Evolutionary conservation across 2,329 filamentous ascomycete species (phyloP).

Genomic region (Botrytis deweyae): DNA sequence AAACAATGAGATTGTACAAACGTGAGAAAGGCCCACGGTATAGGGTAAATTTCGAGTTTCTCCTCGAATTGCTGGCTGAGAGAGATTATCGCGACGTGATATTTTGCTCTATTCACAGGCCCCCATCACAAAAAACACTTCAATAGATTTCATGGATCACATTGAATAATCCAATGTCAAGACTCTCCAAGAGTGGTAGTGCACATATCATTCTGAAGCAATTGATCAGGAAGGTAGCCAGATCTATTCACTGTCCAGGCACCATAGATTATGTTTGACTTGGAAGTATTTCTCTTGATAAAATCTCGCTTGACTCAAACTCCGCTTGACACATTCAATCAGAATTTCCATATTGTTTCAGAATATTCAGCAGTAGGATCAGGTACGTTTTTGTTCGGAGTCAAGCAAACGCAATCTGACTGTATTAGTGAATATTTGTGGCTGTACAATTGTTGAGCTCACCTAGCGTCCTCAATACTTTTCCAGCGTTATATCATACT

Average conservation of each 20-base stretch:
- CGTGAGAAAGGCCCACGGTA: not conserved
- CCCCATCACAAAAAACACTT: not conserved
- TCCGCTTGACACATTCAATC: not conserved
- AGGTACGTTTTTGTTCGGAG: not conserved
- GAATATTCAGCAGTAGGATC: not conserved
- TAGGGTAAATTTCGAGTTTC: not conserved
- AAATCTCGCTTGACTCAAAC: not conserved
- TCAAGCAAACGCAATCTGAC: not conserved
- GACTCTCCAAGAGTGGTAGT: not conserved
- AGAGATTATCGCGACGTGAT: not conserved
- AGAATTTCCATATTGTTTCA: not conserved
- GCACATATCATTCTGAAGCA: not conserved
- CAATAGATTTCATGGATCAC: not conserved
- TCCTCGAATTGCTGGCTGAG: not conserved
- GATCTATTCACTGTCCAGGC: not conserved
- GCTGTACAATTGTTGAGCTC: not conserved
- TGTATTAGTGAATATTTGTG: not conserved
- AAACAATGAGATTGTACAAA: not conserved
- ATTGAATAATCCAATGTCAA: not conserved
- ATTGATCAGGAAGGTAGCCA: not conserved
- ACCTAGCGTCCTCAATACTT: not conserved
- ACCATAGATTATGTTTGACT: not conserved
- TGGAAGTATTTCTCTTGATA: not conserved
- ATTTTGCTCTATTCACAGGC: not conserved
- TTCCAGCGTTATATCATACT: not conserved